phyloP scores from a whole-genome alignment of 2,329 filamentous ascomycete genomes.

The Hypoxylon rubiginosum region DNA sequence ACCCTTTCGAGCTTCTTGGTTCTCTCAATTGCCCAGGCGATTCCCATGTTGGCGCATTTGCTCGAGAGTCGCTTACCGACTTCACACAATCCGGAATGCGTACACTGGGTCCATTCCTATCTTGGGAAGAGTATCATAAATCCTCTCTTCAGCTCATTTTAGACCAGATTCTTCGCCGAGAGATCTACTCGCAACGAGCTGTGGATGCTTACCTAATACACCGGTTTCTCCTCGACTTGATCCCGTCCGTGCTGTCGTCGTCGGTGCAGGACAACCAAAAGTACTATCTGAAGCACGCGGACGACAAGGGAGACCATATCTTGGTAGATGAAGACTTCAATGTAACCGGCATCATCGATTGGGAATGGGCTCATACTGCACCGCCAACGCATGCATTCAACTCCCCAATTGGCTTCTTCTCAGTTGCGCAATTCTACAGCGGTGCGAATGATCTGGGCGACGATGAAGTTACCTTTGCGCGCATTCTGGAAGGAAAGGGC shows the following conservation, averaged over 20 bases:
- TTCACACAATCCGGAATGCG: constrained; percentile 49
- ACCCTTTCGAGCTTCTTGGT: constrained; percentile 55
- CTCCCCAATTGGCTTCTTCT: constrained; percentile 57
- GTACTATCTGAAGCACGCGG: constrained; percentile 62
- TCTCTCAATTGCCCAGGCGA: constrained; percentile 51
- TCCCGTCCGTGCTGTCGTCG: constrained; percentile 46
- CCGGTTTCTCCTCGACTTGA: constrained; percentile 57
- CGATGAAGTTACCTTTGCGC: constrained; percentile 56
- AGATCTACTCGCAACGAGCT: constrained; percentile 53
- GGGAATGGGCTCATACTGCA: constrained; percentile 55
- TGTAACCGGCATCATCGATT: constrained; percentile 64
- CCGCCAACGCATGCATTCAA: constrained; percentile 57
- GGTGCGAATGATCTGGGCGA: constrained; percentile 53
- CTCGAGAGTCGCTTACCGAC: constrained; percentile 55
- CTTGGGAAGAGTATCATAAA: constrained; percentile 54
- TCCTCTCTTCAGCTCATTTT: constrained; percentile 54
- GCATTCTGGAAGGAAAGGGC: constrained; percentile 53
- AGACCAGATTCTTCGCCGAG: constrained; percentile 54
- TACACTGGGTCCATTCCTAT: constrained; percentile 53
- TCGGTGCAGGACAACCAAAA: constrained; percentile 44
- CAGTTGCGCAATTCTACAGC: constrained; percentile 58
- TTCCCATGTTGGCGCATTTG: constrained; percentile 53
- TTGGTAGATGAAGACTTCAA: constrained; percentile 61
- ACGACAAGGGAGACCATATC: constrained; percentile 65
- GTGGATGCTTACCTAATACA: constrained; percentile 59